Percentiles rank a stretch among this genome's conserved stretches.
These are phyloP conservation scores for Cryphonectria nitschkei DNA, from an alignment of 2,329 filamentous ascomycete species.

Conservation along the genomic window DNA sequence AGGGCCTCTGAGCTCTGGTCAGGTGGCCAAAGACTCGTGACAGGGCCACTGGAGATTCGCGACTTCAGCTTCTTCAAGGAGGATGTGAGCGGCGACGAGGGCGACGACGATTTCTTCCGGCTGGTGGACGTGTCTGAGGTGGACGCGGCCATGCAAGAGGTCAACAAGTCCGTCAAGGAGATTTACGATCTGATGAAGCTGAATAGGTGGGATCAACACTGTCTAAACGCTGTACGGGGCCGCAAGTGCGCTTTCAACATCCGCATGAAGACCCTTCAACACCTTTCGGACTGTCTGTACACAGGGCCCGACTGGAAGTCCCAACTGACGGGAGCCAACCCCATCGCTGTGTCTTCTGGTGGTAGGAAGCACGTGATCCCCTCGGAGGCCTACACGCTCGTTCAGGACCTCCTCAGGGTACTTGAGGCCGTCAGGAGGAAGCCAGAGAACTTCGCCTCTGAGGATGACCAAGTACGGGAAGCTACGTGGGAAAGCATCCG, in stretches of 20 bases:
- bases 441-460: background rate
- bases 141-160: background rate
- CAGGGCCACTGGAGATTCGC: background rate
- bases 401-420: background rate
- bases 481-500: background rate
- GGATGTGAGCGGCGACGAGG: background rate
- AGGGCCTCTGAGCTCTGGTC: background rate
- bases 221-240: background rate
- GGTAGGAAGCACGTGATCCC: slow-evolving; percentile 6
- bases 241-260: background rate
- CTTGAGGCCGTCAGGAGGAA: background rate
- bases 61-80: background rate
- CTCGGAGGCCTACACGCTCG: slow-evolving; percentile 3
- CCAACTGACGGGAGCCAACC: background rate
- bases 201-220: background rate
- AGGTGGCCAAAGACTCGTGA: background rate
- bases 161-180: background rate
- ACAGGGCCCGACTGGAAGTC: background rate
- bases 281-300: background rate
- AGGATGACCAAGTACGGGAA: background rate
- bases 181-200: slow-evolving; percentile 7
- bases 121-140: background rate
- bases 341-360: slow-evolving; percentile 1
- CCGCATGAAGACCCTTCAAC: background rate
- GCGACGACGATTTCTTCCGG: background rate